phyloP scores from a whole-genome alignment of 768 basidiomycete species.

The Mycena rebaudengoi region DNA sequence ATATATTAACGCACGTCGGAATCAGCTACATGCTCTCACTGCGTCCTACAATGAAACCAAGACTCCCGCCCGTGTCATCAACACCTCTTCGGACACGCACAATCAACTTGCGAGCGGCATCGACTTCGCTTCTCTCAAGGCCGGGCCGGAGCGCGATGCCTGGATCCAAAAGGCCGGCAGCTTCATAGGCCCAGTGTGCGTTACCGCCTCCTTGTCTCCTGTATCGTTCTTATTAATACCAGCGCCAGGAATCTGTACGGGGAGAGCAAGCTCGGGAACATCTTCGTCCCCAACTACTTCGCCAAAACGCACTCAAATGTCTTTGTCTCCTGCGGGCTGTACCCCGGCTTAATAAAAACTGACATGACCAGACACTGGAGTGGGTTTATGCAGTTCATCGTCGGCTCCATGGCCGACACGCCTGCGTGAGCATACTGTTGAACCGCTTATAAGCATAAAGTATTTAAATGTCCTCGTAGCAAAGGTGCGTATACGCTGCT shows the following conservation, averaged over 20 bases:
- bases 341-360: constrained; percentile 36
- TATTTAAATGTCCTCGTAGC: background rate
- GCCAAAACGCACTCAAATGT: constrained; percentile 36
- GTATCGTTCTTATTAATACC: too few relatives aligned
- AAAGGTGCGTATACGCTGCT: constrained; percentile 17
- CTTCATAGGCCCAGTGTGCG: background rate
- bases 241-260: constrained; percentile 10
- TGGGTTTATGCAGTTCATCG: background rate
- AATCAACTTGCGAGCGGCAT: background rate
- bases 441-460: too few relatives aligned
- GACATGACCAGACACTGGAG: constrained; percentile 13
- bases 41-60: constrained; percentile 22
- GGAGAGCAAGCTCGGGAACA: constrained; percentile 32
- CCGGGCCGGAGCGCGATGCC: constrained; percentile 12
- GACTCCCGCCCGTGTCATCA: constrained; percentile 36
- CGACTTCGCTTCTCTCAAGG: constrained; percentile 6
- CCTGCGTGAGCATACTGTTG: constrained; percentile 5
- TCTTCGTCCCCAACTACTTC: constrained; percentile 38
- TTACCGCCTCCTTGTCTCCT: too few relatives aligned
- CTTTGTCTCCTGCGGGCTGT: constrained; percentile 34
- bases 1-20: background rate
- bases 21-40: constrained; percentile 27
- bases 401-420: background rate
- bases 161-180: constrained; percentile 2
- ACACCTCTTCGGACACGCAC: constrained; percentile 24